These are phyloP conservation scores for Echium plantagineum DNA, from an alignment of 257 asterid genomes.

Conservation along the genomic window DNA sequence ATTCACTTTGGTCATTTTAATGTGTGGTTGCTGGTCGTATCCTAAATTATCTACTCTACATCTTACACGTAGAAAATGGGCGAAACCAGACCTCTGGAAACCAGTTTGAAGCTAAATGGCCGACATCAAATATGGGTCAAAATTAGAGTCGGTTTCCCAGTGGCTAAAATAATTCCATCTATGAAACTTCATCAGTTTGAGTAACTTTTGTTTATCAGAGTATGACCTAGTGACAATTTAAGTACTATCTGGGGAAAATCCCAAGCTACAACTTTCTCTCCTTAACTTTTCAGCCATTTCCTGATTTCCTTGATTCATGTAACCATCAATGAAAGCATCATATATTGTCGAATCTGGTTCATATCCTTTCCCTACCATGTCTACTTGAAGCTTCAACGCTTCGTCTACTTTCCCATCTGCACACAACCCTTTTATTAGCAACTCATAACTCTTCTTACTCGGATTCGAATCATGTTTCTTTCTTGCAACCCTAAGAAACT, in stretches of 20 bases:
- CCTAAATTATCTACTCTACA: no score
- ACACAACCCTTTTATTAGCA: constrained; percentile 47
- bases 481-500: constrained; percentile 22
- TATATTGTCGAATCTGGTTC: constrained; percentile 46
- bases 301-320: constrained; percentile 38
- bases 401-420: constrained; percentile 50
- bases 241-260: constrained; percentile 10
- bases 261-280: constrained; percentile 33
- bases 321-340: constrained; percentile 49
- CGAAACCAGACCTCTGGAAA: no score
- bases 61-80: no score
- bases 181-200: no score
- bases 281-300: constrained; percentile 38
- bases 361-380: constrained; percentile 67
- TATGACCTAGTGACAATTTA: no score
- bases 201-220: no score
- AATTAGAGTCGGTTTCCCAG: no score
- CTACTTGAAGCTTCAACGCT: constrained; percentile 60
- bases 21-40: no score
- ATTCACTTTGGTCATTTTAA: no score
- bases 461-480: constrained; percentile 37
- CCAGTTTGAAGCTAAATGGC: no score
- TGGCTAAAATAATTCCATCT: no score
- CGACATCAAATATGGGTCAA: no score
- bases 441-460: constrained; percentile 37